phyloP scores from a whole-genome alignment of 106 monocot genomes.

The Ottelia alismoides region DNA sequence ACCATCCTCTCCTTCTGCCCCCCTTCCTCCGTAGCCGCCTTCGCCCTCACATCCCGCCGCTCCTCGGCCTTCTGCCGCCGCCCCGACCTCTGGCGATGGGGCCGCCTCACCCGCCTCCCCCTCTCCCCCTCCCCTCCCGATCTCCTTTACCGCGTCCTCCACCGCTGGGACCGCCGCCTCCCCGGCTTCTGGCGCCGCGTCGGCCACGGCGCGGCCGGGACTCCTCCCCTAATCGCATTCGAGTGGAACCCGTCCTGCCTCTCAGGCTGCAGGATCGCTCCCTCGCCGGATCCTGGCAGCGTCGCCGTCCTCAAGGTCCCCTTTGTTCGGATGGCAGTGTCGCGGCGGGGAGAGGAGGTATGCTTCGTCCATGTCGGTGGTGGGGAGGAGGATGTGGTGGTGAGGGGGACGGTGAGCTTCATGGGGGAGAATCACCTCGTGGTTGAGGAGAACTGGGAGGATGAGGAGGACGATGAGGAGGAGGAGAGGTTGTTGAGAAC shows the following conservation, averaged over 20 bases:
- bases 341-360: constrained; percentile 25
- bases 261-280: constrained; percentile 28
- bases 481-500: too few species aligned
- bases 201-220: constrained; percentile 8
- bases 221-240: constrained; percentile 29
- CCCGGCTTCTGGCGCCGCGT: constrained; percentile 66
- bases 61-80: constrained; percentile 31
- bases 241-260: constrained; percentile 42
- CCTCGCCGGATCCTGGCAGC: constrained; percentile 14
- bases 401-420: constrained; percentile 44
- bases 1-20: constrained; percentile 41
- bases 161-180: constrained; percentile 24
- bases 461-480: constrained; percentile 29
- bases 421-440: constrained; percentile 56
- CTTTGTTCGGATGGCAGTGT: constrained; percentile 44
- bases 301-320: constrained; percentile 34
- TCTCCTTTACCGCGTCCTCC: constrained; percentile 16
- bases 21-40: constrained; percentile 24
- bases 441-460: constrained; percentile 32
- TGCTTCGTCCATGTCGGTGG: constrained; percentile 4
- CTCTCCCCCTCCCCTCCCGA: not conserved
- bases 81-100: constrained; percentile 39
- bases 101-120: not conserved
- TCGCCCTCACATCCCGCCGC: constrained; percentile 37
- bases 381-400: constrained; percentile 9